These are phyloP conservation scores for Penicillium verrucosum DNA, from an alignment of 2,329 filamentous ascomycete genomes.

Conservation along the genomic window DNA sequence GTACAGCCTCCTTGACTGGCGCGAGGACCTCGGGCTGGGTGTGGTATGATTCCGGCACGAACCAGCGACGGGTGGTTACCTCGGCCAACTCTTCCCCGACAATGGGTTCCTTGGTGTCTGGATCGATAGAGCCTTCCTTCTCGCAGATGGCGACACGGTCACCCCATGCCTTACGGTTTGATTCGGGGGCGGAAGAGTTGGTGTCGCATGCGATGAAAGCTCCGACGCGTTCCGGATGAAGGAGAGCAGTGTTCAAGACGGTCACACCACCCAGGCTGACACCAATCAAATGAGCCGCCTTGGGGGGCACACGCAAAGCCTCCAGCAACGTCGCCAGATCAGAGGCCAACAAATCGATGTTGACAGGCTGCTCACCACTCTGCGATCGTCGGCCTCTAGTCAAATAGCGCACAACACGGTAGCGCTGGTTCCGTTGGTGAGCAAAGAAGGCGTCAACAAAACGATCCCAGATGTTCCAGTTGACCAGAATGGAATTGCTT, in stretches of 20 bases:
- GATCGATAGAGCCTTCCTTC: conserved; percentile 42
- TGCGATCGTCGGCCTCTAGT: conserved; percentile 63
- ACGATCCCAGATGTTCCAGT: conserved; percentile 75
- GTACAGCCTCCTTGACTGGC: conserved; percentile 66
- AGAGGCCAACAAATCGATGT: conserved; percentile 62
- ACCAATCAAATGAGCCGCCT: conserved; percentile 66
- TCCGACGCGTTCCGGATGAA: conserved; percentile 57
- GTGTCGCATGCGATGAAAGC: conserved; percentile 75
- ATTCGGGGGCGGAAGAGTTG: conserved; percentile 66
- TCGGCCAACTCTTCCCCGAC: conserved; percentile 64
- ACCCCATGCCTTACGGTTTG: conserved; percentile 76
- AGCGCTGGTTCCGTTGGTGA: conserved; percentile 54
- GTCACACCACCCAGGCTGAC: conserved; percentile 82
- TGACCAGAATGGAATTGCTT: conserved; percentile 75
- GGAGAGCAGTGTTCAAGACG: conserved; percentile 67
- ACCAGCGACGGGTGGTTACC: conserved; percentile 73
- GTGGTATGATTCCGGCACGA: conserved; percentile 60
- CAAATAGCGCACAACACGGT: conserved; percentile 74
- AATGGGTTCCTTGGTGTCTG: conserved; percentile 49
- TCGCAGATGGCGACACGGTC: conserved; percentile 70
- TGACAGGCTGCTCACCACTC: conserved; percentile 47
- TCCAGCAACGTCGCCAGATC: conserved; percentile 67
- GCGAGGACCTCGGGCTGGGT: conserved; percentile 49
- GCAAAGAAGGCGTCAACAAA: conserved; percentile 61
- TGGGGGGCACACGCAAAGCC: conserved; percentile 62